Evolutionary conservation across 805 yeast genomes (phyloP), one percentile per base, ranked within the genome.

Genomic region (Wickerhamomyces rabaulensis): DNA sequence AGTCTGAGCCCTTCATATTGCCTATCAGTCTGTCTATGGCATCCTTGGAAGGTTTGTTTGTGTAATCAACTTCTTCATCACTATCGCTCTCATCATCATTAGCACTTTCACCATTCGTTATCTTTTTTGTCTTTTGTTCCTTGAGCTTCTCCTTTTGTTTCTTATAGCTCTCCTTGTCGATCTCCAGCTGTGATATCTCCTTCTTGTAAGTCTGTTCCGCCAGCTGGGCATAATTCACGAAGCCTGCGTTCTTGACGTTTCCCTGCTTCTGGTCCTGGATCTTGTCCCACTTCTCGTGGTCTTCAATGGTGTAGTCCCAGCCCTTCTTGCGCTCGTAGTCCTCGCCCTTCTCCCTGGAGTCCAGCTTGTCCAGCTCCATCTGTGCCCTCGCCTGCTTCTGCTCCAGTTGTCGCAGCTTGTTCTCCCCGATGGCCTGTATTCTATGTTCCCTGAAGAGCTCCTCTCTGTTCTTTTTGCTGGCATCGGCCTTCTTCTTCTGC

Each of bases 141-240:
- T 19, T 49, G 43, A 57, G 58, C 20, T 51, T 31, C 39, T 61
- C 39, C 58, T 73, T 75, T 48, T 73, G 71, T 25, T 56, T 51
- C 31, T 62, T 49, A 54, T 82, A 79, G 5, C 64, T 69, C 16
- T 74, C 76, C 29, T 69, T 61, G 52, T 67, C 70, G 0, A 69
- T 61, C 8, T 60, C 52, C 19, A 78, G 40, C 9, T 64, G 64
- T 9, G 67, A 53, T 10, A 82, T 57, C 37, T 75, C 79, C 57
- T 82, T 82, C 42, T 69, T 59, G 58, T 84, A 86, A 0, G 88
- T 71, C 43, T 70, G 69, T 27, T 78, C 79, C 0, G 92, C 92
- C 17, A 84, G 60, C 40, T 77, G 74, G 33, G 73, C 62, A 52
- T 70, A 74, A 54, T 82, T 80, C 38, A 68, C 69, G 47, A 74